These are phyloP conservation scores for Singerocomus inundabilis DNA, from an alignment of 1,284 basidiomycete species.

Conservation along the genomic window DNA sequence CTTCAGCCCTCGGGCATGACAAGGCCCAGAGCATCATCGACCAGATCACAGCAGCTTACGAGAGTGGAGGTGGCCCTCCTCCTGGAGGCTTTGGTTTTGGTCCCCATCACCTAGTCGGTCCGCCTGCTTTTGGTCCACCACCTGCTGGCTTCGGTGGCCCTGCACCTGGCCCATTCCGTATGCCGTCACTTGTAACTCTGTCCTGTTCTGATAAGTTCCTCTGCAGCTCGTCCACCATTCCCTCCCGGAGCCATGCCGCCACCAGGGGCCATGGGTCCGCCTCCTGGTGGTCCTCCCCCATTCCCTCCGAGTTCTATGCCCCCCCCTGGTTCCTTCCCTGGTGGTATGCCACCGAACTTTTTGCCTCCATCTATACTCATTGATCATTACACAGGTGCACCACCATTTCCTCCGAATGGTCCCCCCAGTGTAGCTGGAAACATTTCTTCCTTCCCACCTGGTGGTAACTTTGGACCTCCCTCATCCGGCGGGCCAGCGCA, in stretches of 20 bases:
- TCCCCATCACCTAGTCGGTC: constrained; percentile 60
- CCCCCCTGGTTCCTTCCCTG: constrained; percentile 41
- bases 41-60: constrained; percentile 90
- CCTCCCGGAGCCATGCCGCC: constrained; percentile 56
- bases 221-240: constrained; percentile 63
- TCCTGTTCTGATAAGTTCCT: constrained; percentile 1
- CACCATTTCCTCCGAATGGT: constrained; percentile 63
- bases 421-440: constrained; percentile 36
- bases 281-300: constrained; percentile 48
- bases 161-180: constrained; percentile 25
- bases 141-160: constrained; percentile 52
- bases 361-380: background rate
- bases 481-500: constrained; percentile 34
- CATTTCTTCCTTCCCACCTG: constrained; percentile 46
- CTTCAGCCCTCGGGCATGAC: constrained; percentile 86
- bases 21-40: constrained; percentile 96
- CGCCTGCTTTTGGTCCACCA: constrained; percentile 35
- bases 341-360: constrained; percentile 34
- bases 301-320: constrained; percentile 39
- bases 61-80: constrained; percentile 80
- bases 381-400: constrained; percentile 36
- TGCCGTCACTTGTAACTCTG: background rate
- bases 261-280: constrained; percentile 52
- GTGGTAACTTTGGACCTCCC: constrained; percentile 39
- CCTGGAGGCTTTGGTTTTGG: constrained; percentile 81